Evolutionary conservation across 345 rosid genomes (phyloP).

Genomic region (Isatis tinctoria): DNA sequence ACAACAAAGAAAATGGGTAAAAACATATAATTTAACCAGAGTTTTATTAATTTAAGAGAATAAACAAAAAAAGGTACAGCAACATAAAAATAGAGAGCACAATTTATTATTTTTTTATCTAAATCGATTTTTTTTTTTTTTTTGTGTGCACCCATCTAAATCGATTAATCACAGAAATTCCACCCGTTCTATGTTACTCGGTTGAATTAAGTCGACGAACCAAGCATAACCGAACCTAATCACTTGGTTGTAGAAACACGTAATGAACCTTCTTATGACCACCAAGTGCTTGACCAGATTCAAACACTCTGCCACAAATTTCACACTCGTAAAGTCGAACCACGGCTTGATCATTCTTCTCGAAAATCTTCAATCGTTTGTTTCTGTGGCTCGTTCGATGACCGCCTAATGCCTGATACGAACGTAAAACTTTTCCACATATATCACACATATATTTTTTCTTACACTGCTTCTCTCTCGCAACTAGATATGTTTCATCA

Average conservation of each 20-base stretch:
- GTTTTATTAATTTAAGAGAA: slow-evolving; percentile 2
- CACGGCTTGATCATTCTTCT: not conserved
- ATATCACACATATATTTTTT: slow-evolving; percentile 41
- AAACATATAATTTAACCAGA: not conserved
- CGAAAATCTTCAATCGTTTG: slow-evolving; percentile 22
- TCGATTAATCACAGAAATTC: not conserved
- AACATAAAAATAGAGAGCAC: not conserved
- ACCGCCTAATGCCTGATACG: slow-evolving; percentile 66
- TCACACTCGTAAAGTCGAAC: slow-evolving; percentile 6
- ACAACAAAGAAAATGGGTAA: not conserved
- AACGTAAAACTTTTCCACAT: slow-evolving; percentile 48
- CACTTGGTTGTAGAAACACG: slow-evolving; percentile 8
- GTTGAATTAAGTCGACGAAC: not conserved
- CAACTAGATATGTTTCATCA: not conserved
- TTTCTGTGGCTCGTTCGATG: slow-evolving; percentile 63
- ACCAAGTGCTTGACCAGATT: slow-evolving; percentile 35
- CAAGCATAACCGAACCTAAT: not conserved
- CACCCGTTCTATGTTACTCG: not conserved
- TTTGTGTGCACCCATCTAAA: not conserved
- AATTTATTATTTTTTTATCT: not conserved
- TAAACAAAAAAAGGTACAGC: not conserved
- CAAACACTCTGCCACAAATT: slow-evolving; percentile 16
- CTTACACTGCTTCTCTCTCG: not conserved
- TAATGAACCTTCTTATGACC: slow-evolving; percentile 30
- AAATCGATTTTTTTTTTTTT: not conserved